Evolutionary conservation across 148 eudicot species (phyloP).

Genomic region (Rhododendron williamsianum): DNA sequence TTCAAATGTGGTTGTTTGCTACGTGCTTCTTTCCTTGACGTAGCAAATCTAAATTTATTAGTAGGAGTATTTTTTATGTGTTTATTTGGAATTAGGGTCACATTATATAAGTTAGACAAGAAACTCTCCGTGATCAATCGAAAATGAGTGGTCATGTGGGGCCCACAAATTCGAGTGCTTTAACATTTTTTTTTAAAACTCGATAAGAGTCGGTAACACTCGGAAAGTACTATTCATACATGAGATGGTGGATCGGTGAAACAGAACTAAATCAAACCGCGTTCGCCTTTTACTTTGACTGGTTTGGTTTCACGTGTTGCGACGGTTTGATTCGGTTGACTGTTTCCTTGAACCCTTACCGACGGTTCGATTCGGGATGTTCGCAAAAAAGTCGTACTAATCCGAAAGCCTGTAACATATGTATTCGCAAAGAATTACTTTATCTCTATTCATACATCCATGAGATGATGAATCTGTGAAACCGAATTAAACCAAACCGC

Average conservation of each 20-base stretch:
- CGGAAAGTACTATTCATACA: too few relatives aligned
- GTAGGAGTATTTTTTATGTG: neutral
- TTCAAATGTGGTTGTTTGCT: neutral
- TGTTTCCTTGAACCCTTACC: neutral
- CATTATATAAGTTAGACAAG: neutral
- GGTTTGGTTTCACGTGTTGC: neutral
- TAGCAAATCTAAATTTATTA: neutral
- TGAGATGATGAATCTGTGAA: too few relatives aligned
- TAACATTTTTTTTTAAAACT: too few relatives aligned
- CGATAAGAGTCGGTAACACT: too few relatives aligned
- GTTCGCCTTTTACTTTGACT: neutral
- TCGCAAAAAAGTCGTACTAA: neutral
- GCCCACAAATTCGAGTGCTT: neutral
- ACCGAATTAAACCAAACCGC: too few relatives aligned
- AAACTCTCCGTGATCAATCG: neutral
- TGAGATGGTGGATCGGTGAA: too few relatives aligned
- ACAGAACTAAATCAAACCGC: neutral
- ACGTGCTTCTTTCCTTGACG: neutral
- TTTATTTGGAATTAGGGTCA: neutral
- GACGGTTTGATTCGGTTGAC: too few relatives aligned
- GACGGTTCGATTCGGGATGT: neutral
- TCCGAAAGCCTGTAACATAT: neutral
- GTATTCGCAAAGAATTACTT: neutral
- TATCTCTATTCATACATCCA: too few relatives aligned
- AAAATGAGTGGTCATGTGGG: neutral